phyloP scores from a whole-genome alignment of 108 stramenopile genomes.

The Cyclotella choctawhatcheeana region DNA sequence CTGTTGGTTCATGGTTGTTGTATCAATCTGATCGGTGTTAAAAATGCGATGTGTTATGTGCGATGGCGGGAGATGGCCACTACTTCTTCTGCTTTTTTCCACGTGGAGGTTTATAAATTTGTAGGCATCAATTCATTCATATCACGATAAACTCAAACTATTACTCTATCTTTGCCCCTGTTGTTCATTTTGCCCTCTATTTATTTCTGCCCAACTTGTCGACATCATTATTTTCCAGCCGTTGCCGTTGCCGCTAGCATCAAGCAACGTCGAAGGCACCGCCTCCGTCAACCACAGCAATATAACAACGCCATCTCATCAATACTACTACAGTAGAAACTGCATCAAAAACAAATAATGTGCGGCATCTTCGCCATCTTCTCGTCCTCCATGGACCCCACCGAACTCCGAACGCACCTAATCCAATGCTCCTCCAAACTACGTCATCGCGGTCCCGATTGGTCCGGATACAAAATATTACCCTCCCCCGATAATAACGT shows the following conservation, averaged over 20 bases:
- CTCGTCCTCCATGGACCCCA: slow-evolving; percentile 82
- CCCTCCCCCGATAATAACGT: slow-evolving; percentile 46
- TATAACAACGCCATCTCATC: no score
- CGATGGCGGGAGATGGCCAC: not conserved
- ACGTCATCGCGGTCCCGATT: slow-evolving; percentile 98
- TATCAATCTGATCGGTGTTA: not conserved
- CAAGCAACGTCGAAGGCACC: no score
- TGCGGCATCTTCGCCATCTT: slow-evolving; percentile 99
- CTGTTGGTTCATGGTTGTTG: no score
- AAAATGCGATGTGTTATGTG: not conserved
- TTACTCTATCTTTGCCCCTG: not conserved
- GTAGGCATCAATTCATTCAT: no score
- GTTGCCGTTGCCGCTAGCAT: no score
- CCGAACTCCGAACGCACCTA: slow-evolving; percentile 86
- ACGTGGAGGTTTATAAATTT: not conserved
- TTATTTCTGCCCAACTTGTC: no score
- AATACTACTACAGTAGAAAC: no score
- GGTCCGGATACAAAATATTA: slow-evolving; percentile 94
- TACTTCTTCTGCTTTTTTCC: not conserved
- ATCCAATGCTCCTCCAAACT: slow-evolving; percentile 89
- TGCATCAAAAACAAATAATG: slow-evolving; percentile 53
- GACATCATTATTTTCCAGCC: no score
- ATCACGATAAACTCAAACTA: not conserved
- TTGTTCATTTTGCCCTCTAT: not conserved
- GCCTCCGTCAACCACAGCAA: no score